Conservation (phyloP, 1,284 basidiomycete species). For the Leccinum huronense region DNA sequence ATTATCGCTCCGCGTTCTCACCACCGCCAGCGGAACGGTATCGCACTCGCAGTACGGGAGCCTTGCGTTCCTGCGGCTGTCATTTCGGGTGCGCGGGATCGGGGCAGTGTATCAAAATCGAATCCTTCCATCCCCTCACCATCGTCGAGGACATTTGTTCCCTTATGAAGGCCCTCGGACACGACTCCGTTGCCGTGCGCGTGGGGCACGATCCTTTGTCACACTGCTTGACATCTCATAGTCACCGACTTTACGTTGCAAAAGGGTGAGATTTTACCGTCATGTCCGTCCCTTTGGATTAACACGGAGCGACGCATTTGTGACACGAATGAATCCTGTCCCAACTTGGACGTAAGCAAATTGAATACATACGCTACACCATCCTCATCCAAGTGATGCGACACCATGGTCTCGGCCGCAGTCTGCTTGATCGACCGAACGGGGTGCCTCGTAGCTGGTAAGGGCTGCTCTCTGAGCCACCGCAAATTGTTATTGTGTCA, state of each 20-base stretch:
- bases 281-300: too few relatives aligned
- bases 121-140: too few relatives aligned
- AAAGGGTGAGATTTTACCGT: too few relatives aligned
- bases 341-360: too few relatives aligned
- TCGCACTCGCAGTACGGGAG: conserved; percentile 30
- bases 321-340: too few relatives aligned
- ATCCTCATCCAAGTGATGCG: conserved; percentile 82
- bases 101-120: conserved; percentile 51
- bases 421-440: conserved; percentile 55
- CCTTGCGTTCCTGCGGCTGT: conserved; percentile 54
- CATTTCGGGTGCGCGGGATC: conserved; percentile 53
- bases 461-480: conserved; percentile 40
- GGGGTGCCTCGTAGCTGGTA: conserved; percentile 43
- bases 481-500: conserved; percentile 79
- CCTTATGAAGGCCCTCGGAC: too few relatives aligned
- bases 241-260: too few relatives aligned
- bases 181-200: too few relatives aligned
- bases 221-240: too few relatives aligned
- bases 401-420: conserved; percentile 67
- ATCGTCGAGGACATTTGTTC: too few relatives aligned
- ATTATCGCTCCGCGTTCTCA: conserved; percentile 46
- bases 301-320: too few relatives aligned
- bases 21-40: conserved; percentile 20
- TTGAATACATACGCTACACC: conserved; percentile 88
- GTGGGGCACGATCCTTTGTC: too few relatives aligned